Evolutionary conservation across 2,329 filamentous ascomycete genomes (phyloP).

Genomic region (Colletotrichum phormii): DNA sequence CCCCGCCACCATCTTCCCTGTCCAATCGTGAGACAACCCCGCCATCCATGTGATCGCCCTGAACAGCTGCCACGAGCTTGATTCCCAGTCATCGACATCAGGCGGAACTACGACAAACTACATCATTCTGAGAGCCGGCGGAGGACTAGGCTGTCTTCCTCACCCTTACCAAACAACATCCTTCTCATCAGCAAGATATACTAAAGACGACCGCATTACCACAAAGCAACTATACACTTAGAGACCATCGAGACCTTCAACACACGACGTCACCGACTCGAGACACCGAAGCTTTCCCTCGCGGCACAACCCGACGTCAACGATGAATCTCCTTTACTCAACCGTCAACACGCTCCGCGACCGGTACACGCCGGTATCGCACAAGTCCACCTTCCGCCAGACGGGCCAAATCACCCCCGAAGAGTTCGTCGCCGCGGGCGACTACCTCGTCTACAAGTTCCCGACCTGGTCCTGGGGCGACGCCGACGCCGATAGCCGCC

Average conservation of each 20-base stretch:
- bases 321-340: conserved; percentile 92
- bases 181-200: not conserved
- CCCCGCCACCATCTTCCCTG: conserved; percentile 33
- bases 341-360: conserved; percentile 93
- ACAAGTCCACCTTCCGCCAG: conserved; percentile 92
- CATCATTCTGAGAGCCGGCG: conserved; percentile 25
- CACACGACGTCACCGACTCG: conserved; percentile 6
- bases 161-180: conserved; percentile 1
- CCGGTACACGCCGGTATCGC: conserved; percentile 86
- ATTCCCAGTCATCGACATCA: conserved; percentile 33
- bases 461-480: conserved; percentile 98
- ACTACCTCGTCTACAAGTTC: conserved; percentile 99
- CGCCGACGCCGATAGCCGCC: conserved; percentile 82
- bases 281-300: not conserved
- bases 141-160: not conserved
- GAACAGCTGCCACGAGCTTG: conserved; percentile 36
- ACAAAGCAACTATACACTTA: not conserved
- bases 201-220: not conserved
- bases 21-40: conserved; percentile 39
- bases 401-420: conserved; percentile 97
- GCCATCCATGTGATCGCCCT: conserved; percentile 39
- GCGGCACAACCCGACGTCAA: conserved; percentile 36
- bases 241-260: not conserved
- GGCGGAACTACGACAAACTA: conserved; percentile 30
- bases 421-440: conserved; percentile 94